phyloP scores from a whole-genome alignment of 805 yeast genomes.

The Starmerella riodocensis region DNA sequence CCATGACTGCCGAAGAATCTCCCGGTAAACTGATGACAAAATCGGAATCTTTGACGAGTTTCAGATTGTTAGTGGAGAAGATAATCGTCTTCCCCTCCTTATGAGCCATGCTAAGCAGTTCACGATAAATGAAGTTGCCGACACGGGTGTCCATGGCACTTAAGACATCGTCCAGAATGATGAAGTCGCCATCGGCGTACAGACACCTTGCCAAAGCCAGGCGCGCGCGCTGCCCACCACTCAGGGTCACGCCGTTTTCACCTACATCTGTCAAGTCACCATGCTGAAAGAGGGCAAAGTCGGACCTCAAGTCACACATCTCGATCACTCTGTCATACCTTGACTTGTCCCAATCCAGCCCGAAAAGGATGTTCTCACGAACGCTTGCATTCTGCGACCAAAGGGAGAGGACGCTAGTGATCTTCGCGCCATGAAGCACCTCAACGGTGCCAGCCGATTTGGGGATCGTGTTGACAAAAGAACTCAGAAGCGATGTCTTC shows the following conservation, averaged over 20 bases:
- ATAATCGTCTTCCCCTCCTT: slow-evolving; percentile 48
- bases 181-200: slow-evolving; percentile 48
- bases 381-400: slow-evolving; percentile 10
- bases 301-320: slow-evolving; percentile 14
- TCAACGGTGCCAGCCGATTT: slow-evolving; percentile 41
- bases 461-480: slow-evolving; percentile 60
- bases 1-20: slow-evolving; percentile 31
- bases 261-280: slow-evolving; percentile 48
- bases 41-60: slow-evolving; percentile 56
- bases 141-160: slow-evolving; percentile 83
- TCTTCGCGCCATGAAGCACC: slow-evolving; percentile 37
- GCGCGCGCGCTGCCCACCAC: slow-evolving; percentile 85
- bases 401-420: slow-evolving; percentile 9
- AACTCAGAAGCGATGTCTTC: slow-evolving; percentile 56
- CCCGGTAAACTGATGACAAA: slow-evolving; percentile 48
- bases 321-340: slow-evolving; percentile 7
- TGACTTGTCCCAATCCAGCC: slow-evolving; percentile 20
- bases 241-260: slow-evolving; percentile 72
- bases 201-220: slow-evolving; percentile 70
- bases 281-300: slow-evolving; percentile 8
- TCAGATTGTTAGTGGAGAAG: slow-evolving; percentile 72
- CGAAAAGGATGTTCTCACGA: slow-evolving; percentile 13
- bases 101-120: slow-evolving; percentile 47
- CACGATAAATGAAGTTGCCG: slow-evolving; percentile 55
- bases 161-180: slow-evolving; percentile 64